phyloP scores from a whole-genome alignment of 208 protist species.

The Chromosphaera perkinsii region DNA sequence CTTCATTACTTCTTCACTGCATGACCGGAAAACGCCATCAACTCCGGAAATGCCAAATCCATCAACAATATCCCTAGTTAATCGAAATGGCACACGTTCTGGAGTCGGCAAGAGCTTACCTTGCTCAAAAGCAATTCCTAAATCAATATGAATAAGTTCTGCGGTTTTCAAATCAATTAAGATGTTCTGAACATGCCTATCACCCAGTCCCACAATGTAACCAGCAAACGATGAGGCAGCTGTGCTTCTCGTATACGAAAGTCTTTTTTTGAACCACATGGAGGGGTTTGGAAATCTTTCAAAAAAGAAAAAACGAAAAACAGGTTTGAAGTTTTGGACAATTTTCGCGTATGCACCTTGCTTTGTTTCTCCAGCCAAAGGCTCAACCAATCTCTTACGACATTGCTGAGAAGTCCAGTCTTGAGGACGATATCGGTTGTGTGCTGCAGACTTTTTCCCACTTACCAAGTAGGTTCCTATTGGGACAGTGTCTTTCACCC shows the following conservation, averaged over 20 bases:
- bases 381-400: background rate
- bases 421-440: conserved; percentile 35
- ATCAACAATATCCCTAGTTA: conserved; percentile 89
- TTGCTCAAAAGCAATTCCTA: conserved; percentile 82
- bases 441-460: conserved; percentile 13
- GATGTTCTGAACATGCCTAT: conserved; percentile 87
- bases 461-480: conserved; percentile 29
- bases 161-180: conserved; percentile 77
- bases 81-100: conserved; percentile 88
- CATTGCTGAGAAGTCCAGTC: conserved; percentile 11
- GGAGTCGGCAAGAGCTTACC: conserved; percentile 73
- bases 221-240: conserved; percentile 79
- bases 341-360: background rate
- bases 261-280: conserved; percentile 68
- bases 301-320: conserved; percentile 78
- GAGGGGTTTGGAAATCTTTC: conserved; percentile 67
- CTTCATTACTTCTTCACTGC: conserved; percentile 73
- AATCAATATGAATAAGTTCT: conserved; percentile 88
- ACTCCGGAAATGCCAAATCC: conserved; percentile 74
- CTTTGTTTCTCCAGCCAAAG: background rate
- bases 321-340: conserved; percentile 15
- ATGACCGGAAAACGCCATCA: conserved; percentile 76
- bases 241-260: conserved; percentile 77
- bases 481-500: conserved; percentile 25
- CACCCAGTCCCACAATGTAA: conserved; percentile 89